phyloP scores from a whole-genome alignment of 768 basidiomycete species.

The Termitomyces sp. region DNA sequence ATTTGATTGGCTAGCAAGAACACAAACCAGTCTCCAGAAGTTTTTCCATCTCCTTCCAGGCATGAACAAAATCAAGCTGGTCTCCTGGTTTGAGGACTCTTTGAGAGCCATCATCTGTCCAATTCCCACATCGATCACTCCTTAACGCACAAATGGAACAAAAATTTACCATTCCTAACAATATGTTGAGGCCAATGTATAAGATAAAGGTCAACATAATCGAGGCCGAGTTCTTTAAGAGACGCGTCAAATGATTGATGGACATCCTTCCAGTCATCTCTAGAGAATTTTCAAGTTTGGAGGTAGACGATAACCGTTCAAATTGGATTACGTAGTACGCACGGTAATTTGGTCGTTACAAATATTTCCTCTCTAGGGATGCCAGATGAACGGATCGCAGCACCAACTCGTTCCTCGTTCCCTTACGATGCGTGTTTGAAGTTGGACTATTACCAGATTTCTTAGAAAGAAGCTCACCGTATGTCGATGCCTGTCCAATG shows the following conservation, averaged over 20 bases:
- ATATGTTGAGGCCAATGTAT: slow-evolving; percentile 18
- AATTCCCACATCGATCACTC: not conserved
- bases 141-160: not conserved
- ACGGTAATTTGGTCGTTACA: slow-evolving; percentile 51
- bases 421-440: slow-evolving; percentile 19
- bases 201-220: slow-evolving; percentile 42
- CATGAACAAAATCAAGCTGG: slow-evolving; percentile 27
- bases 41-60: slow-evolving; percentile 31
- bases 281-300: slow-evolving; percentile 5
- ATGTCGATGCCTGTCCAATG: slow-evolving; percentile 25
- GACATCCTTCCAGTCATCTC: slow-evolving; percentile 30
- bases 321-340: slow-evolving; percentile 1
- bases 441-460: not conserved
- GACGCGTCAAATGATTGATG: slow-evolving; percentile 36
- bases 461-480: slow-evolving; percentile 17
- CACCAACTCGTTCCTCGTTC: slow-evolving; percentile 47
- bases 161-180: not conserved
- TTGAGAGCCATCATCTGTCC: slow-evolving; percentile 1
- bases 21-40: slow-evolving; percentile 26
- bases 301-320: not conserved
- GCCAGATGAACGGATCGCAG: slow-evolving; percentile 42
- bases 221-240: slow-evolving; percentile 33
- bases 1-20: slow-evolving; percentile 1
- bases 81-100: slow-evolving; percentile 17
- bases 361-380: slow-evolving; percentile 46